A percentile compares a stretch with the other conserved stretches of the same genome.
phyloP scores from a whole-genome alignment of 768 basidiomycete genomes.

The Lentinula guzmanii region DNA sequence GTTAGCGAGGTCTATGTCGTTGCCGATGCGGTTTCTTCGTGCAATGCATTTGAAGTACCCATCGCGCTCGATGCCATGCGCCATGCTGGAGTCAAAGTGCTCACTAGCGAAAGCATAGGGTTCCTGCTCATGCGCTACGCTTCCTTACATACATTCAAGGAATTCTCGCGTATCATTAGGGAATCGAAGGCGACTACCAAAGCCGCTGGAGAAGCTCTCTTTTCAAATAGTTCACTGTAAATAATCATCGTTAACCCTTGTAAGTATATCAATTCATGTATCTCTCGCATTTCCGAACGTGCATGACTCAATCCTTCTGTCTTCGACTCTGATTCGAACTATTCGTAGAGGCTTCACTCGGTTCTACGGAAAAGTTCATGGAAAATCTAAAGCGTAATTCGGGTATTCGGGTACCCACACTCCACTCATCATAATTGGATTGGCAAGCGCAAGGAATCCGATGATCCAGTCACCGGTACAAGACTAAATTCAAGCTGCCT shows the following conservation, averaged over 20 bases:
- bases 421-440: neutral
- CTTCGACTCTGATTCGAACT: neutral
- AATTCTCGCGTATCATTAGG: conserved; percentile 68
- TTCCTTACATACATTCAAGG: conserved; percentile 57
- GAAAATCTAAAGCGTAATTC: too few species aligned
- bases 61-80: conserved; percentile 62
- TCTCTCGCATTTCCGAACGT: neutral
- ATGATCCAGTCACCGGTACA: neutral
- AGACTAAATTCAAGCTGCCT: too few species aligned
- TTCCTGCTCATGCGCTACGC: conserved; percentile 79
- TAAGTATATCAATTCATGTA: neutral
- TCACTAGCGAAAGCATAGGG: conserved; percentile 75
- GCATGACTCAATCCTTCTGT: neutral
- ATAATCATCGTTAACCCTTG: neutral
- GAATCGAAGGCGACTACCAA: conserved; percentile 66
- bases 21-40: conserved; percentile 82
- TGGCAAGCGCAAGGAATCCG: neutral
- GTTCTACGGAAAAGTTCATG: neutral
- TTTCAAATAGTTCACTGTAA: conserved; percentile 7
- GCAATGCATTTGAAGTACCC: conserved; percentile 74
- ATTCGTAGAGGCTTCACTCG: neutral
- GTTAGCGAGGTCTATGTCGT: conserved; percentile 55
- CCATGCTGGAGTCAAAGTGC: conserved; percentile 68
- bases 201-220: conserved; percentile 27
- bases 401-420: too few species aligned